Base-by-base conservation (phyloP, 345 rosid genomes). In the Gossypium herbaceum region DNA sequence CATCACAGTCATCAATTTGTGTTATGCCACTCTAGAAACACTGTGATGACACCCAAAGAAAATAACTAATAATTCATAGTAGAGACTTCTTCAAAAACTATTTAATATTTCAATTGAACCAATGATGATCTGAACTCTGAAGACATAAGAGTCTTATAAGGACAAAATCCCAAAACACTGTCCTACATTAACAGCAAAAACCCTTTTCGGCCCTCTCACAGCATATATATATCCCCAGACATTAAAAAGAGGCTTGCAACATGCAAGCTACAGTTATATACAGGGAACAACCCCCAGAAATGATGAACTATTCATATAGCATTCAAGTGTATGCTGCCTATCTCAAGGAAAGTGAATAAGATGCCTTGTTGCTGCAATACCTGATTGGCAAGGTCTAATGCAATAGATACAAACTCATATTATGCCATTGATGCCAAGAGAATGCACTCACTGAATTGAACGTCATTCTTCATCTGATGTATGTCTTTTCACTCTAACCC, bases 401-500 rank as follows among this genome's bases (percentile, higher is more conserved):
- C 8, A 25, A 48, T 3, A 51, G 9, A 51, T 17, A 69, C 22
- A 69, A 51, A 51, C 73, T 51, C 44, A 0, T 16, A 25, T 25
- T 10, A 51, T 8, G 72, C 7, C 73, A 25, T 69, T 54, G 59
- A 69, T 51, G 73, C 24, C 45, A 51, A 50, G 73, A 69, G 45
- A 27, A 20, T 27, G n/a, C 44, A 25, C 9, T 60, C 39, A 17
- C 12, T 27, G n/a, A 16, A 62, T 57, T 12, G 10, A 61, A 29
- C 51, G 65, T 84, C 73, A 76, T 44, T 64, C 81, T 73, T 84
- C 79, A 39, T 83, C 81, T 63, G 86, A 80, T 17, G 58, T 48
- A 50, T 79, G 76, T 83, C 94, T 88, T 85, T 82, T 87, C 34
- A 92, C 92, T 81, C 81, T 86, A 75, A 89, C 90, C 55, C 94